A percentile compares a stretch with the other conserved stretches of the same genome.
phyloP scores from a whole-genome alignment of 495 filamentous ascomycete species.

The Lasiosphaeris hirsuta region DNA sequence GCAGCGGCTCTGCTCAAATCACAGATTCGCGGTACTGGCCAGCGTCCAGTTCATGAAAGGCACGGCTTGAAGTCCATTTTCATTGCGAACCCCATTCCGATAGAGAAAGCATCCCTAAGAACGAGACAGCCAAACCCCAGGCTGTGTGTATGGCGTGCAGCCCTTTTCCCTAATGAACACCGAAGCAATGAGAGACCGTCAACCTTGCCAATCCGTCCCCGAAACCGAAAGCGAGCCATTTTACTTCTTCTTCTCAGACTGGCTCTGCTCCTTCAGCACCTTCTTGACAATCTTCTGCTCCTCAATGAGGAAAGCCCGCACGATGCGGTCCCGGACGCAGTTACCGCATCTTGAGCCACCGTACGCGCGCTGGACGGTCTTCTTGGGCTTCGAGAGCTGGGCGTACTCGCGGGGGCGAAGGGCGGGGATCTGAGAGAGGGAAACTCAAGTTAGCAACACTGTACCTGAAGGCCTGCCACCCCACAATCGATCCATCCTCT shows the following conservation, averaged over 20 bases:
- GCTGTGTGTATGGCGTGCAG: slow-evolving; percentile 46
- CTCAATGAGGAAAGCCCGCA: slow-evolving; percentile 97
- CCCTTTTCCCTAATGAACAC: slow-evolving; percentile 50
- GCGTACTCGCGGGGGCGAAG: slow-evolving; percentile 97
- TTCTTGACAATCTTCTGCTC: slow-evolving; percentile 99
- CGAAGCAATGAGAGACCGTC: slow-evolving; percentile 50
- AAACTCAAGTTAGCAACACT: slow-evolving; percentile 8
- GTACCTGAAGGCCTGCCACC: not conserved
- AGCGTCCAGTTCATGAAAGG: slow-evolving; percentile 10
- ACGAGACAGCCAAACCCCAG: slow-evolving; percentile 37
- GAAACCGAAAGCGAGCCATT: slow-evolving; percentile 24
- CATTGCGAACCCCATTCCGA: slow-evolving; percentile 38
- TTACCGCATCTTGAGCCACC: slow-evolving; percentile 96
- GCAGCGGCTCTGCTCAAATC: not conserved
- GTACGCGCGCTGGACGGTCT: slow-evolving; percentile 97
- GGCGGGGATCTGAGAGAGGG: slow-evolving; percentile 76
- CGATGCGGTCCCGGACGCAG: slow-evolving; percentile 96
- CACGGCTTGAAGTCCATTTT: slow-evolving; percentile 37
- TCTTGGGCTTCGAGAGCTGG: slow-evolving; percentile 93
- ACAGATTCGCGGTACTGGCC: slow-evolving; percentile 4
- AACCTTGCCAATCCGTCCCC: slow-evolving; percentile 27
- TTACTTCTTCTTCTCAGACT: slow-evolving; percentile 76
- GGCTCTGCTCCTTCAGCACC: slow-evolving; percentile 82
- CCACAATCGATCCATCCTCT: too few relatives aligned
- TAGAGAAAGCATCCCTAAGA: slow-evolving; percentile 48